phyloP scores from a whole-genome alignment of 352 stramenopile species.

The Phytophthora litchii region DNA sequence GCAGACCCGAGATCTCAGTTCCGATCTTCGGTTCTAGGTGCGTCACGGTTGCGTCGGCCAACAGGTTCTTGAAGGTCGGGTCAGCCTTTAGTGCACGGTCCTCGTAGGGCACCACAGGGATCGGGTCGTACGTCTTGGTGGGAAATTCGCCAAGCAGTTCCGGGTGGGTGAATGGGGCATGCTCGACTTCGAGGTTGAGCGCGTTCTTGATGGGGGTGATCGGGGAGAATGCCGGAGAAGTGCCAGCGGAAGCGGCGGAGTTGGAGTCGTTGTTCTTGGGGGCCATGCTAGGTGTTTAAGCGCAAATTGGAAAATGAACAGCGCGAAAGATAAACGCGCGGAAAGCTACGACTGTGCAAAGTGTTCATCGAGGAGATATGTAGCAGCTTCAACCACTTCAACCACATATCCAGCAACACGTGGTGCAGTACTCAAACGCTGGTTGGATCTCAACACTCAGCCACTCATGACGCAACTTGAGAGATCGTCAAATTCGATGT shows the following conservation, averaged over 20 bases:
- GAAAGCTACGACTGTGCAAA: no score
- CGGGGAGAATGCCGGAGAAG: not conserved
- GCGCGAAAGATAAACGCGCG: no score
- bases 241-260: not conserved
- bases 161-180: constrained; percentile 18
- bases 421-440: not conserved
- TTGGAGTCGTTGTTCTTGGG: constrained; percentile 18
- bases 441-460: constrained; percentile 11
- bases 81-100: constrained; percentile 29
- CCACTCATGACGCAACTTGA: constrained; percentile 15
- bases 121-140: constrained; percentile 24
- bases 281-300: constrained; percentile 20
- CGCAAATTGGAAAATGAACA: constrained; percentile 28
- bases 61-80: constrained; percentile 29
- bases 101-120: constrained; percentile 19
- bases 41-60: constrained; percentile 19
- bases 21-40: constrained; percentile 28
- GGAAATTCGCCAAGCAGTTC: constrained; percentile 21
- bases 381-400: constrained; percentile 10
- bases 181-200: constrained; percentile 21
- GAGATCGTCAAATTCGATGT: constrained; percentile 22
- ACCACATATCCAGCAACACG: constrained; percentile 5
- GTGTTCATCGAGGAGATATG: not conserved
- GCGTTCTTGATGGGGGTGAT: constrained; percentile 33
- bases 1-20: constrained; percentile 26